These are phyloP conservation scores for Clarireedia paspali DNA, from an alignment of 2,329 filamentous ascomycete genomes.

Conservation along the genomic window DNA sequence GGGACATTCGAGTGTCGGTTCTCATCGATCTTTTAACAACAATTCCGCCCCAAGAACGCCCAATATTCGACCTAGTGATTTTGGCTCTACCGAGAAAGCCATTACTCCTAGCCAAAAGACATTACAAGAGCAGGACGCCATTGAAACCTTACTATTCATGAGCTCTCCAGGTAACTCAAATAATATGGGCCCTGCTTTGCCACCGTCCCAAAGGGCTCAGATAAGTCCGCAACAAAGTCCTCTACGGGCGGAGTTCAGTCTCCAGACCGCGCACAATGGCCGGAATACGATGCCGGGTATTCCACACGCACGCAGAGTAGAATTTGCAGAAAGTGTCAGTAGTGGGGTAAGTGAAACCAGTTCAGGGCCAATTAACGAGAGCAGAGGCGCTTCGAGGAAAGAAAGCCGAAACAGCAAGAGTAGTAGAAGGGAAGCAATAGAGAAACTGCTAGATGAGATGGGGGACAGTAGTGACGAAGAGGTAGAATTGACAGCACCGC, in stretches of 20 bases:
- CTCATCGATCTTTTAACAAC: slow-evolving; percentile 1
- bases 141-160: slow-evolving; percentile 75
- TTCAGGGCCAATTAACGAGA: not conserved
- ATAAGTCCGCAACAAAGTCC: slow-evolving; percentile 27
- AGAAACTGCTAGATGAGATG: slow-evolving; percentile 29
- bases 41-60: slow-evolving; percentile 24
- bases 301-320: slow-evolving; percentile 15
- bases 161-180: slow-evolving; percentile 68
- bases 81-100: slow-evolving; percentile 8
- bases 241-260: slow-evolving; percentile 25
- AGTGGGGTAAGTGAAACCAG: slow-evolving; percentile 2
- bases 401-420: slow-evolving; percentile 17
- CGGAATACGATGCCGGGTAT: slow-evolving; percentile 20
- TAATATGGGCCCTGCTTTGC: slow-evolving; percentile 46
- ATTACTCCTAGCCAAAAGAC: slow-evolving; percentile 60
- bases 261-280: slow-evolving; percentile 14
- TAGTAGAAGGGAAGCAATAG: slow-evolving; percentile 21
- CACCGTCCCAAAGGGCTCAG: slow-evolving; percentile 34
- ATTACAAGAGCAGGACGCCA: slow-evolving; percentile 69
- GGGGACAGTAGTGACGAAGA: slow-evolving; percentile 30
- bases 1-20: slow-evolving; percentile 5
- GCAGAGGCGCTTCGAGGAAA: slow-evolving; percentile 5
- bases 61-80: not conserved
- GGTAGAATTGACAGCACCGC: slow-evolving; percentile 25
- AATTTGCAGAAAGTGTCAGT: slow-evolving; percentile 17